phyloP scores from a whole-genome alignment of 768 basidiomycete species.

The Rhizopogon vinicolor region DNA sequence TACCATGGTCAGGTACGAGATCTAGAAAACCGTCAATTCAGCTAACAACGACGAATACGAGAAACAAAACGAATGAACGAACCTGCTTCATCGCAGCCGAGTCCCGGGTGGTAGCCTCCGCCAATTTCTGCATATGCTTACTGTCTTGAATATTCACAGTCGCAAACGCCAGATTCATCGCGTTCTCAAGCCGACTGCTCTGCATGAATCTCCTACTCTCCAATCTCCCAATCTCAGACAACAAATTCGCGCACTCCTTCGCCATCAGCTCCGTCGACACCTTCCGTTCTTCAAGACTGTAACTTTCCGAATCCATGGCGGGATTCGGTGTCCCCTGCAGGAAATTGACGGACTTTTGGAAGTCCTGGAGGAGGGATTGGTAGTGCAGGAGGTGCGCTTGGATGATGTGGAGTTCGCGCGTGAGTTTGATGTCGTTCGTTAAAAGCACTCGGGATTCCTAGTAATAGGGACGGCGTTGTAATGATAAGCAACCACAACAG shows the following conservation, averaged over 20 bases:
- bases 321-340: slow-evolving; percentile 47
- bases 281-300: slow-evolving; percentile 6
- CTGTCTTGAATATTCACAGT: slow-evolving; percentile 50
- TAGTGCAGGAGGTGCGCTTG: slow-evolving; percentile 58
- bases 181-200: slow-evolving; percentile 21
- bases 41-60: background rate
- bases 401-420: slow-evolving; percentile 51
- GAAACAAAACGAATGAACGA: background rate
- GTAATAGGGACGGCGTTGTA: background rate
- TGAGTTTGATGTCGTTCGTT: slow-evolving; percentile 34
- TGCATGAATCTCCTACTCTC: slow-evolving; percentile 28
- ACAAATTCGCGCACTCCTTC: slow-evolving; percentile 18
- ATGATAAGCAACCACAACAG: background rate
- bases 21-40: slow-evolving; percentile 21
- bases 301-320: slow-evolving; percentile 27
- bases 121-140: slow-evolving; percentile 2
- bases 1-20: slow-evolving; percentile 51
- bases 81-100: slow-evolving; percentile 20
- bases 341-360: slow-evolving; percentile 47
- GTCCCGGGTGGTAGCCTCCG: slow-evolving; percentile 8
- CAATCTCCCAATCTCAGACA: slow-evolving; percentile 45
- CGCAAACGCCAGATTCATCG: slow-evolving; percentile 37
- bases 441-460: slow-evolving; percentile 41
- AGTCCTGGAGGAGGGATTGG: slow-evolving; percentile 49
- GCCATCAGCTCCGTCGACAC: slow-evolving; percentile 1